A percentile compares a stretch with the other conserved stretches of the same genome.
These are phyloP conservation scores for Naegleria lovaniensis DNA, from an alignment of 208 protist genomes.

Conservation along the genomic window DNA sequence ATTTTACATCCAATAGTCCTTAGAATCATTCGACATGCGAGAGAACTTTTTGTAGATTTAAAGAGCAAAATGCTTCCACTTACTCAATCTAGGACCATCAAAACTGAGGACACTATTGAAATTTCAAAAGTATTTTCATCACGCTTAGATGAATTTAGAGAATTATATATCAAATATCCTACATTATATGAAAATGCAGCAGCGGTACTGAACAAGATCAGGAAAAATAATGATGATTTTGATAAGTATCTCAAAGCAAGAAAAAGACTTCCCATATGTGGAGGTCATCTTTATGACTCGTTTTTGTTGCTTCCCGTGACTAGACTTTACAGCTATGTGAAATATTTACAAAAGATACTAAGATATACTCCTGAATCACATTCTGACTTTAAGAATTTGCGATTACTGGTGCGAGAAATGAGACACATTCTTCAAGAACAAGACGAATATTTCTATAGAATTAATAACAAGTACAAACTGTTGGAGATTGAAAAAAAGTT, in stretches of 20 bases:
- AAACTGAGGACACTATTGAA: neutral
- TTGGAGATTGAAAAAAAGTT: neutral
- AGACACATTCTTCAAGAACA: too few relatives aligned
- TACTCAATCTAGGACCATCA: neutral
- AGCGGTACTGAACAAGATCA: neutral
- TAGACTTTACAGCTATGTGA: neutral
- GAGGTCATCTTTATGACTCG: neutral
- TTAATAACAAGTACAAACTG: constrained; percentile 24
- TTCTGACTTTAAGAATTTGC: neutral
- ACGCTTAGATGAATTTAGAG: neutral
- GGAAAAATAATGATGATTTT: neutral
- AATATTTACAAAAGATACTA: constrained; percentile 18
- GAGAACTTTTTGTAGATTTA: neutral
- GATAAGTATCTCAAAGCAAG: neutral
- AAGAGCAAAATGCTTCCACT: neutral
- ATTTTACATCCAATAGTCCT: neutral
- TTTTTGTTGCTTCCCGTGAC: neutral
- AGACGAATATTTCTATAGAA: neutral
- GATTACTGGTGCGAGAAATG: neutral
- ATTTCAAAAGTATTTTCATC: neutral
- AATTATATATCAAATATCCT: neutral
- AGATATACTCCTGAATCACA: neutral
- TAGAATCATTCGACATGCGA: neutral
- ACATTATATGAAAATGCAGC: neutral
- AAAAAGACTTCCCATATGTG: neutral